Evolutionary conservation across 768 basidiomycete genomes (phyloP).

Genomic region (Mycena pura): DNA sequence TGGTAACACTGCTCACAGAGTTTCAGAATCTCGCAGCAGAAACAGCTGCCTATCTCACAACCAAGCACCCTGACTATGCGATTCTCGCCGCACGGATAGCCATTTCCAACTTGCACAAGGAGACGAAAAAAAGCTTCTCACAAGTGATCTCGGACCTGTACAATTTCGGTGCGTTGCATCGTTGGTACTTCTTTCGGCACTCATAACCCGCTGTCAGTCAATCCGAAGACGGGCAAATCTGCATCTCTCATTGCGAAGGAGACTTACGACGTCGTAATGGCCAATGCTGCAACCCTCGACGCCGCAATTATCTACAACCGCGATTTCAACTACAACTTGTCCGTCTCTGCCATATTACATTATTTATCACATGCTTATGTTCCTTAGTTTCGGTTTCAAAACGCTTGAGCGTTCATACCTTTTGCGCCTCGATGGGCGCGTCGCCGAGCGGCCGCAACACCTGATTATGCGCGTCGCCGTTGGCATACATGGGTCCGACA

Average conservation of each 20-base stretch:
- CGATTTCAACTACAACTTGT: conserved; percentile 98
- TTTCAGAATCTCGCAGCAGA: conserved; percentile 92
- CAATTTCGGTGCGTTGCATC: conserved; percentile 68
- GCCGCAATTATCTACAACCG: conserved; percentile 99
- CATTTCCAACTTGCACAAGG: conserved; percentile 98
- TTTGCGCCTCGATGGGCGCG: conserved; percentile 90
- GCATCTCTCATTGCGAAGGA: conserved; percentile 93
- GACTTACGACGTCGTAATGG: conserved; percentile 82
- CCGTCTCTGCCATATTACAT: conserved; percentile 34
- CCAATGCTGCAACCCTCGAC: conserved; percentile 83
- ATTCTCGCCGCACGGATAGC: conserved; percentile 99
- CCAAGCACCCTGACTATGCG: conserved; percentile 97
- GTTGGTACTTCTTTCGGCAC: background rate
- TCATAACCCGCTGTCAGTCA: conserved; percentile 56
- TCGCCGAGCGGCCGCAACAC: conserved; percentile 97
- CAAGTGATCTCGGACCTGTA: conserved; percentile 92
- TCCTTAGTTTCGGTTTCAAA: conserved; percentile 94
- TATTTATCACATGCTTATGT: background rate
- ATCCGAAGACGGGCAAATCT: conserved; percentile 90
- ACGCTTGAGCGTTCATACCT: conserved; percentile 98
- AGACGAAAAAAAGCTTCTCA: conserved; percentile 97
- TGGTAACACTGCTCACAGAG: conserved; percentile 61
- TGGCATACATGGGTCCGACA: conserved; percentile 90
- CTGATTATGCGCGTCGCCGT: conserved; percentile 99
- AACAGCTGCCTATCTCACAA: conserved; percentile 97